Conservation (phyloP, 768 basidiomycete species). For the Tephrocybe sp. region DNA sequence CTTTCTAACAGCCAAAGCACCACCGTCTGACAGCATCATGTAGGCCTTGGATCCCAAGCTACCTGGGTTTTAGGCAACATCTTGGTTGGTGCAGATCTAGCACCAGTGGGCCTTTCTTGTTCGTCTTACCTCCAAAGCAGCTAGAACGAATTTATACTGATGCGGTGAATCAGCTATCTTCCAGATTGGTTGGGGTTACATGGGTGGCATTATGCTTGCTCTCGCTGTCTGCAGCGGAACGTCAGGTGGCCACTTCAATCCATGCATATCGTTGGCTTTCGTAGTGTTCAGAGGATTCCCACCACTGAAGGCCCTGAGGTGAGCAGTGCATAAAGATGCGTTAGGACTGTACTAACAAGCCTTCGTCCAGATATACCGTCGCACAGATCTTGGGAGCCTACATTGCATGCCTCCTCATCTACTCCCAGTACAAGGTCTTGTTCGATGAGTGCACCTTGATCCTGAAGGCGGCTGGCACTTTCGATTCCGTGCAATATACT, state of each 20-base stretch:
- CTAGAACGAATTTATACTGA: not conserved
- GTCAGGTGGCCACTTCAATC: constrained; percentile 67
- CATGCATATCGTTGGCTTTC: constrained; percentile 54
- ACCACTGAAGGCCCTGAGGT: constrained; percentile 47
- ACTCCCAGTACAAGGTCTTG: constrained; percentile 57
- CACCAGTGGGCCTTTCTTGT: constrained; percentile 44
- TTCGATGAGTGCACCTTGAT: constrained; percentile 35
- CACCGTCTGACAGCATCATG: not conserved
- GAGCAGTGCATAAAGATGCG: not conserved
- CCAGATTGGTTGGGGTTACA: constrained; percentile 58
- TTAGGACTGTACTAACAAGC: not conserved
- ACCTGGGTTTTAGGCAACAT: constrained; percentile 47
- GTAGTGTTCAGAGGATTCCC: constrained; percentile 57
- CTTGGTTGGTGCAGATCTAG: constrained; percentile 23
- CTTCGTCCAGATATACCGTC: constrained; percentile 52
- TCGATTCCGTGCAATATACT: constrained; percentile 29
- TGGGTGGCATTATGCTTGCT: constrained; percentile 58
- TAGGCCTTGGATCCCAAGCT: constrained; percentile 55
- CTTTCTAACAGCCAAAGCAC: not conserved
- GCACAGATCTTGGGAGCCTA: constrained; percentile 68
- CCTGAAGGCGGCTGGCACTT: constrained; percentile 21
- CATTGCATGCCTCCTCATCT: constrained; percentile 57
- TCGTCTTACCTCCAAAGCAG: constrained; percentile 19
- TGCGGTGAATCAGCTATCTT: constrained; percentile 38
- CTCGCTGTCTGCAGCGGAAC: constrained; percentile 47